Evolutionary conservation across 495 filamentous ascomycete genomes (phyloP).

Genomic region (Aspergillus sparsus): DNA sequence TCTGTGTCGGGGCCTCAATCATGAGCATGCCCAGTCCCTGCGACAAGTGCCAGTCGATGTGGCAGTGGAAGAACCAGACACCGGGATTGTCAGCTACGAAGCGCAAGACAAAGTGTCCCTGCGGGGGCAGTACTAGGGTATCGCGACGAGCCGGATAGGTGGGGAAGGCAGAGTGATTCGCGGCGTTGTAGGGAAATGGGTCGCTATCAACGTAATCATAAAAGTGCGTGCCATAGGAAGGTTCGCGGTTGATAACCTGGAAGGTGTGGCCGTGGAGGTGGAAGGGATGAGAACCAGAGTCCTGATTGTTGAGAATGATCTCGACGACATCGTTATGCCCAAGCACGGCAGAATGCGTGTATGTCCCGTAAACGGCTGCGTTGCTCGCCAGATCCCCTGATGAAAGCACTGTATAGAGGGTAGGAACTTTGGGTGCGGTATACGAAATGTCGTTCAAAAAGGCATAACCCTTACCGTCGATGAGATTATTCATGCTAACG

Average conservation of each 20-base stretch:
- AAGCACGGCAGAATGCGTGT: conserved; percentile 69
- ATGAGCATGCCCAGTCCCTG: conserved; percentile 46
- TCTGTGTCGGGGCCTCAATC: conserved; percentile 50
- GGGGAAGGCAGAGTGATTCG: conserved; percentile 39
- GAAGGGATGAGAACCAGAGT: conserved; percentile 77
- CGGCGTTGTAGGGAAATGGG: conserved; percentile 41
- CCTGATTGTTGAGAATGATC: conserved; percentile 78
- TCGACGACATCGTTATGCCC: conserved; percentile 69
- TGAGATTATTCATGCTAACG: conserved; percentile 52
- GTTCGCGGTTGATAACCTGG: conserved; percentile 61
- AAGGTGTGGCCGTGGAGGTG: conserved; percentile 88
- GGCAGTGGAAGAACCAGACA: conserved; percentile 61
- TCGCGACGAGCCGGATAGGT: conserved; percentile 56
- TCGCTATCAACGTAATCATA: conserved; percentile 38
- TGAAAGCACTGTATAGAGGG: conserved; percentile 72
- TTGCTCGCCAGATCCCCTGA: conserved; percentile 63
- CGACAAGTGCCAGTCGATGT: conserved; percentile 66
- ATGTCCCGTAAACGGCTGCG: conserved; percentile 68
- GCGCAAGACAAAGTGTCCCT: conserved; percentile 63
- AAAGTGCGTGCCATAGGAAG: conserved; percentile 44
- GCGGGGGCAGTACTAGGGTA: conserved; percentile 54
- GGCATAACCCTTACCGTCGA: conserved; percentile 48
- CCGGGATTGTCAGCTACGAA: conserved; percentile 70
- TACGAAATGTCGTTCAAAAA: conserved; percentile 84
- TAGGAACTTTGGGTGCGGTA: conserved; percentile 71